phyloP scores from a whole-genome alignment of 768 basidiomycete genomes.

The Hygrophorus pudorinus region DNA sequence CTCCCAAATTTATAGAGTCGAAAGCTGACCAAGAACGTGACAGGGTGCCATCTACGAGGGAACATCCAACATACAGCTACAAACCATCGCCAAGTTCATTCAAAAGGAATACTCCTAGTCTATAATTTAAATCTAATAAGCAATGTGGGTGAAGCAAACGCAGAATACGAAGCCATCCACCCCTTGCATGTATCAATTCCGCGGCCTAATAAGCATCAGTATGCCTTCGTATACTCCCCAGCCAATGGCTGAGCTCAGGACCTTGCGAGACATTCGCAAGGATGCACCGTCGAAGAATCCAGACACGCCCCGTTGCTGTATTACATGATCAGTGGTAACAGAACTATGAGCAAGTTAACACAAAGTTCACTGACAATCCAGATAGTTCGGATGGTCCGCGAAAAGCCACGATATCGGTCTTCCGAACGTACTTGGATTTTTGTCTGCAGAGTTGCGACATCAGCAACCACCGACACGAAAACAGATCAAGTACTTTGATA shows the following conservation, averaged over 20 bases:
- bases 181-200: neutral
- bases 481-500: conserved; percentile 52
- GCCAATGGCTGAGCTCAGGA: conserved; percentile 80
- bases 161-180: neutral
- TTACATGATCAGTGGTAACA: neutral
- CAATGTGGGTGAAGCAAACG: too few relatives aligned
- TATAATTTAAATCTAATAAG: neutral
- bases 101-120: conserved; percentile 71
- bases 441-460: conserved; percentile 38
- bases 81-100: conserved; percentile 90
- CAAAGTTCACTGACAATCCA: conserved; percentile 48
- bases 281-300: conserved; percentile 87
- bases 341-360: conserved; percentile 1
- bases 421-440: conserved; percentile 87
- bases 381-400: conserved; percentile 53
- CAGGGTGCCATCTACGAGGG: conserved; percentile 91
- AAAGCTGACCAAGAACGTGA: too few relatives aligned
- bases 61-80: conserved; percentile 95
- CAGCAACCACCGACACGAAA: neutral
- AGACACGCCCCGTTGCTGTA: conserved; percentile 63
- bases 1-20: neutral
- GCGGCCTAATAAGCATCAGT: conserved; percentile 27
- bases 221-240: conserved; percentile 88
- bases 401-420: conserved; percentile 62
- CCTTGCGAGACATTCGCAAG: conserved; percentile 76